Percentiles rank a stretch among this genome's conserved stretches.
These are phyloP conservation scores for Podospora anserina DNA, from an alignment of 495 filamentous ascomycete species.

Conservation along the genomic window DNA sequence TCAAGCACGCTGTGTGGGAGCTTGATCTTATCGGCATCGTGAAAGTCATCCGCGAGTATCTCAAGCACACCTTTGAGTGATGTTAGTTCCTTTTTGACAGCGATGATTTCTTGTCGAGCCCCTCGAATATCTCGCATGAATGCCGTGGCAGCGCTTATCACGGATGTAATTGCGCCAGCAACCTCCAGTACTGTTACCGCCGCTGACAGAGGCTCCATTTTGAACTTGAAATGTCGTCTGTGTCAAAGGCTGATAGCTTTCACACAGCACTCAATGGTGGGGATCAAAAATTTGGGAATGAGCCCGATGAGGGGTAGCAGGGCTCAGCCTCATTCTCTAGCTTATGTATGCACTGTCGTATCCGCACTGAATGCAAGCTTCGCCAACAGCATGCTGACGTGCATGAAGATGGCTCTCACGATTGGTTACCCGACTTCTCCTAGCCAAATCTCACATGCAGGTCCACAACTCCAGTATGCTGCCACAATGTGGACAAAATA, in stretches of 20 bases:
- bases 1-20: neutral
- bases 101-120: neutral
- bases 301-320: too few relatives aligned
- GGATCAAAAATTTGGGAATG: too few relatives aligned
- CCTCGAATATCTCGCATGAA: neutral
- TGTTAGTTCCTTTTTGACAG: neutral
- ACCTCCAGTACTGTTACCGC: neutral
- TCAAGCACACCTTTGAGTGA: neutral
- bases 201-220: constrained; percentile 3
- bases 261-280: too few relatives aligned
- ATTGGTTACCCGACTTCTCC: too few relatives aligned
- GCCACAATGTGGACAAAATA: too few relatives aligned
- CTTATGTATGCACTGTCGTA: too few relatives aligned
- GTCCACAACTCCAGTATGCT: too few relatives aligned
- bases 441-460: too few relatives aligned
- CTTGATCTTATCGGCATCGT: neutral
- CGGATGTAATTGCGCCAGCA: neutral
- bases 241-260: neutral
- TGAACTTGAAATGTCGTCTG: neutral
- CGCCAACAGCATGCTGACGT: too few relatives aligned
- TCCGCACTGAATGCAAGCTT: too few relatives aligned
- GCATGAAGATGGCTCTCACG: too few relatives aligned
- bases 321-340: too few relatives aligned
- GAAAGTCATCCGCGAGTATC: neutral
- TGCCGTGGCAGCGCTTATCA: neutral